Base-by-base conservation (phyloP, 805 yeast species). In the Wickerhamiella siamensis region DNA sequence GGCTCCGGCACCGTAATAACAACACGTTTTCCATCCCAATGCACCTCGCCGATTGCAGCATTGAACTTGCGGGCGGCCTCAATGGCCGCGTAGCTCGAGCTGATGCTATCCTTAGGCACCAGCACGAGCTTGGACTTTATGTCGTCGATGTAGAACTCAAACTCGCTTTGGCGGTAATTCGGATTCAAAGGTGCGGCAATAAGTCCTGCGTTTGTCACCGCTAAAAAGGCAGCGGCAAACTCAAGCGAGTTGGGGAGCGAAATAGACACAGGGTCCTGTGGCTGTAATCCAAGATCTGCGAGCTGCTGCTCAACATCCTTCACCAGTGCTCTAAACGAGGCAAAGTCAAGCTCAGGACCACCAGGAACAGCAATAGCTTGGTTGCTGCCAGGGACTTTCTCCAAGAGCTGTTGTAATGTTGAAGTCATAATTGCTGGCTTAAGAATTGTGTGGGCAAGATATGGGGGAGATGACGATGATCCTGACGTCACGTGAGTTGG, bases 181-280 rank as follows among this genome's bases (percentile, higher is more conserved):
- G 83, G 71, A 51, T 79, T 79, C 54, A 79, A 62, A 12, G 87
- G 87, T 1, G 83, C 81, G 17, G 79, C 80, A 36, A 78, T 64
- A 49, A 71, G 64, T 1, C 74, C 70, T 22, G 72, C 66, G 47
- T 71, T 67, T 1, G 82, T 71, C 20, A 70, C 62, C 2, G 76
- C 78, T 18, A 79, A 56, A 53, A 76, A 79, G 2, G 72, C 60
- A 8, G 69, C 66, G 1, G 71, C 66, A 40, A 76, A 70, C 50
- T 79, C 86, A 19, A 79, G 53, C 3, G 72, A 61, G 54, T 79
- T 79, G 22, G 77, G 75, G 44, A 79, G 59, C 1, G 81, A 66
- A 18, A 78, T 75, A 0, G 80, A 78, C 33, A 76, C 64, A 2
- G 74, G 67, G 3, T 67, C 53, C 48, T 71, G 73, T 34, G 59